A percentile compares a stretch with the other conserved stretches of the same genome.
Evolutionary conservation across 768 basidiomycete genomes (phyloP).

Genomic region (Porphyrellus cyaneotinctus): DNA sequence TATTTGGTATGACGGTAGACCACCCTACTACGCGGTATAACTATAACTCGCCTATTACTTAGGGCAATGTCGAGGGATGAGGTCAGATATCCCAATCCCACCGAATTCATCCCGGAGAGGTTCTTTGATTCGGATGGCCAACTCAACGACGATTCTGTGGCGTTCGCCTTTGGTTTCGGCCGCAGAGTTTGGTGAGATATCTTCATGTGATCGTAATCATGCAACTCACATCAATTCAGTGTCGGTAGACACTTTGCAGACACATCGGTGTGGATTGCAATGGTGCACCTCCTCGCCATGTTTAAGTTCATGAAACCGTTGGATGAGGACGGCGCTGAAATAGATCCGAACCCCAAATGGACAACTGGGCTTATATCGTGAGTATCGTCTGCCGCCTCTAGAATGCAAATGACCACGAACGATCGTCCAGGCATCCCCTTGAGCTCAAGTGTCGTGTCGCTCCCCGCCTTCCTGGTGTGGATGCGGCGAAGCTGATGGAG

Average conservation of each 20-base stretch:
- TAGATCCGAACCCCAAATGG: slow-evolving; percentile 25
- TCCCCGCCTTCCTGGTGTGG: slow-evolving; percentile 17
- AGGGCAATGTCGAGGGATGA: slow-evolving; percentile 32
- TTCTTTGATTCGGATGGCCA: slow-evolving; percentile 23
- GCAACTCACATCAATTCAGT: slow-evolving; percentile 12
- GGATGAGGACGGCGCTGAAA: slow-evolving; percentile 25
- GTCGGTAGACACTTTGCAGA: slow-evolving; percentile 30
- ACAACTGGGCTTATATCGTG: slow-evolving; percentile 28
- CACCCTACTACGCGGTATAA: neutral
- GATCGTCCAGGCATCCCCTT: slow-evolving; percentile 24
- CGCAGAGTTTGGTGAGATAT: slow-evolving; percentile 25
- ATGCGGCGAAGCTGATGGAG: slow-evolving; percentile 12
- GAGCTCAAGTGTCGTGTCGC: slow-evolving; percentile 28
- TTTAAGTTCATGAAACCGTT: slow-evolving; percentile 30
- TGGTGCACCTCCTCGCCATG: slow-evolving; percentile 27
- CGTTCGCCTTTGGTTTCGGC: slow-evolving; percentile 28
- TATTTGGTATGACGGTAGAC: slow-evolving; percentile 21
- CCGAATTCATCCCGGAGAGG: slow-evolving; percentile 29
- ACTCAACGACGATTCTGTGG: slow-evolving; percentile 23
- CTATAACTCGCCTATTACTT: slow-evolving; percentile 5
- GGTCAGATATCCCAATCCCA: slow-evolving; percentile 22
- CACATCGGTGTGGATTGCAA: slow-evolving; percentile 31
- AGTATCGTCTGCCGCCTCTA: slow-evolving; percentile 2
- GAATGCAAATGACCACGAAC: slow-evolving; percentile 1
- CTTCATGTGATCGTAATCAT: neutral